Percentiles rank a stretch among this genome's conserved stretches.
Evolutionary conservation across 1,284 basidiomycete genomes (phyloP).

Genomic region (Leucoagaricus sp.): DNA sequence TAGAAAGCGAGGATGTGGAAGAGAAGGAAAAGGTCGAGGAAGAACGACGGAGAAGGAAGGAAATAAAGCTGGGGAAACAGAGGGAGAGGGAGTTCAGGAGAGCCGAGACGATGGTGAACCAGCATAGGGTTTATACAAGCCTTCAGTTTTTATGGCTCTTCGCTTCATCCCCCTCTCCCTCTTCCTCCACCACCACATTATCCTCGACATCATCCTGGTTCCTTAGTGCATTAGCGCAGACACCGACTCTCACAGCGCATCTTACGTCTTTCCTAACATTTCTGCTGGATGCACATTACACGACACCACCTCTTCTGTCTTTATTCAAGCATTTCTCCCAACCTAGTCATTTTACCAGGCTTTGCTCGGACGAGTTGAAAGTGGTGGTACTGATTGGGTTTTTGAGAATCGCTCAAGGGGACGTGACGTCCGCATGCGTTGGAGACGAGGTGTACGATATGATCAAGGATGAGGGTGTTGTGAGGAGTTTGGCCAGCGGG

Average conservation of each 20-base stretch:
- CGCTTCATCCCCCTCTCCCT: constrained; percentile 15
- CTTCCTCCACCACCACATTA: not conserved
- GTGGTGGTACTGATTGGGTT: constrained; percentile 34
- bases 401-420: constrained; percentile 38
- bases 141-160: constrained; percentile 43
- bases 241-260: constrained; percentile 30
- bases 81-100: not conserved
- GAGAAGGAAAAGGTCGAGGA: not conserved
- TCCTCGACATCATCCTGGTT: constrained; percentile 3
- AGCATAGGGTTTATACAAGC: constrained; percentile 41
- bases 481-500: not conserved
- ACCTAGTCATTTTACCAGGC: not conserved
- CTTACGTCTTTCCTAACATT: constrained; percentile 31
- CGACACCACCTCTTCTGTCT: constrained; percentile 30
- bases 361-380: constrained; percentile 33
- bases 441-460: constrained; percentile 27
- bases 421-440: constrained; percentile 24
- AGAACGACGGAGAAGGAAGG: not conserved
- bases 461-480: not conserved
- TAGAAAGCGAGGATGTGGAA: not conserved
- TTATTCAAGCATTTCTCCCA: not conserved
- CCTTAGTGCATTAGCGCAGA: constrained; percentile 31
- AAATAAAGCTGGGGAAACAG: not conserved
- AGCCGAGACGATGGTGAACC: constrained; percentile 14
- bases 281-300: constrained; percentile 36